These are phyloP conservation scores for Hypoxylon fuscum DNA, from an alignment of 495 filamentous ascomycete genomes.

Conservation along the genomic window DNA sequence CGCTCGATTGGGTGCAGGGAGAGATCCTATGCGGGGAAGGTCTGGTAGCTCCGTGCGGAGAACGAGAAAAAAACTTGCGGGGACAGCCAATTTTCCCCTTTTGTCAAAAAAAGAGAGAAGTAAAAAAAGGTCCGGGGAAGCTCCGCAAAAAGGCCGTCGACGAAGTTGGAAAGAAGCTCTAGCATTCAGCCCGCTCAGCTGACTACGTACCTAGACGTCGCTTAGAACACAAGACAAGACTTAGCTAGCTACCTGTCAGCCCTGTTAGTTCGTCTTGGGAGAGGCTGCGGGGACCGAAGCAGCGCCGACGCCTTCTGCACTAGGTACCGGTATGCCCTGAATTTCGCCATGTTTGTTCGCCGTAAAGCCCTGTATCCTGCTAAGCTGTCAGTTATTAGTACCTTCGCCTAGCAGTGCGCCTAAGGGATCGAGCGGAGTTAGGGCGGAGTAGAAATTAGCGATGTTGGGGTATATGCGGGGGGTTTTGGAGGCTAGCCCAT, in stretches of 20 bases:
- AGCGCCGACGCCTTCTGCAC: slow-evolving; percentile 9
- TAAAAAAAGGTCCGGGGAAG: slow-evolving; percentile 37
- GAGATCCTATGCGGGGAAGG: slow-evolving; percentile 35
- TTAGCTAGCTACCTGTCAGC: slow-evolving; percentile 1
- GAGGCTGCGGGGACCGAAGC: slow-evolving; percentile 14
- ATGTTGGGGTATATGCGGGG: slow-evolving; percentile 36
- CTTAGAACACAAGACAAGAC: neutral
- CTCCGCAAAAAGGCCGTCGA: slow-evolving; percentile 35
- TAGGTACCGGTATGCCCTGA: neutral
- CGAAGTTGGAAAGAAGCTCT: neutral
- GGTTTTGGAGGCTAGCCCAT: neutral
- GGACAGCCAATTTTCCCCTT: too few relatives aligned
- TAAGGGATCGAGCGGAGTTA: slow-evolving; percentile 14
- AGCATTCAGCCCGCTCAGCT: neutral
- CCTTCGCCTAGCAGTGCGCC: too few relatives aligned
- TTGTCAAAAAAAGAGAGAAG: too few relatives aligned
- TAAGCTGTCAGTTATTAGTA: too few relatives aligned
- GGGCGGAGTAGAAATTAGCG: slow-evolving; percentile 9
- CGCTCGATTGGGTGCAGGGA: too few relatives aligned
- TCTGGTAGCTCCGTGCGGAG: slow-evolving; percentile 26
- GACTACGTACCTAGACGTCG: neutral
- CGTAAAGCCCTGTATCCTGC: slow-evolving; percentile 3
- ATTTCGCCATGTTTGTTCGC: neutral
- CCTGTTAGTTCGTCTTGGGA: slow-evolving; percentile 8
- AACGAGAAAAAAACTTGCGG: too few relatives aligned